Conservation (phyloP, 129 eudicot genomes). For the Glebionis coronaria region DNA sequence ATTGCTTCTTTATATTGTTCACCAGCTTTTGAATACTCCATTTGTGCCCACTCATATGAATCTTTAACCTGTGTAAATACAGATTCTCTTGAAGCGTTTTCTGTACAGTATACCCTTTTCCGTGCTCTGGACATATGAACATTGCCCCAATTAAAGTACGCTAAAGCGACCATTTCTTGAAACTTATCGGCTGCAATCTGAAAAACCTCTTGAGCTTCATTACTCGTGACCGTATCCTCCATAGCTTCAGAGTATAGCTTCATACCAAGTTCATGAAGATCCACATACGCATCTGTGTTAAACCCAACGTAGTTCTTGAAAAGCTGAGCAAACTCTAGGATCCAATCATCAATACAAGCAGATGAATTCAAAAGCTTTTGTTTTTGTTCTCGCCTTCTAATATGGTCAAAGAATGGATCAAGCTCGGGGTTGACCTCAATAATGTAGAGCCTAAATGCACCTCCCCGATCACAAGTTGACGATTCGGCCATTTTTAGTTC, state of each 20-base stretch:
- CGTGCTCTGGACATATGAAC: slow-evolving; percentile 93
- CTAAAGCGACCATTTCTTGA: slow-evolving; percentile 90
- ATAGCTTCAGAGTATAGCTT: slow-evolving; percentile 84
- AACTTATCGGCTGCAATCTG: slow-evolving; percentile 68
- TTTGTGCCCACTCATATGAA: slow-evolving; percentile 73
- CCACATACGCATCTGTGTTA: slow-evolving; percentile 69
- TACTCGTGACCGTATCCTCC: slow-evolving; percentile 81
- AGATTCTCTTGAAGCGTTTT: slow-evolving; percentile 44
- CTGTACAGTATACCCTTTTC: slow-evolving; percentile 50
- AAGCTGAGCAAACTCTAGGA: slow-evolving; percentile 73
- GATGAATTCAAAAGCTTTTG: slow-evolving; percentile 30
- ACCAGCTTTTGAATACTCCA: slow-evolving; percentile 66
- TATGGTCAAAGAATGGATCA: slow-evolving; percentile 66
- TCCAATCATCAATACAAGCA: slow-evolving; percentile 78
- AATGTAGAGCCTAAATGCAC: slow-evolving; percentile 58
- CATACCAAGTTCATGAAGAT: slow-evolving; percentile 81
- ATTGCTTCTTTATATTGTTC: slow-evolving; percentile 74
- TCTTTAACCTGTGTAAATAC: slow-evolving; percentile 37
- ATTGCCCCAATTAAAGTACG: slow-evolving; percentile 89
- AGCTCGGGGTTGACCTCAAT: slow-evolving; percentile 85
- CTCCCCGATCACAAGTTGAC: slow-evolving; percentile 38
- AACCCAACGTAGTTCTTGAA: slow-evolving; percentile 88
- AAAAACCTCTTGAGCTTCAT: slow-evolving; percentile 67
- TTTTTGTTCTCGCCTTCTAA: slow-evolving; percentile 29
- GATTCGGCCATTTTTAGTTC: slow-evolving; percentile 92